Conservation (phyloP, 1,284 basidiomycete species). For the Ustilago nuda region DNA sequence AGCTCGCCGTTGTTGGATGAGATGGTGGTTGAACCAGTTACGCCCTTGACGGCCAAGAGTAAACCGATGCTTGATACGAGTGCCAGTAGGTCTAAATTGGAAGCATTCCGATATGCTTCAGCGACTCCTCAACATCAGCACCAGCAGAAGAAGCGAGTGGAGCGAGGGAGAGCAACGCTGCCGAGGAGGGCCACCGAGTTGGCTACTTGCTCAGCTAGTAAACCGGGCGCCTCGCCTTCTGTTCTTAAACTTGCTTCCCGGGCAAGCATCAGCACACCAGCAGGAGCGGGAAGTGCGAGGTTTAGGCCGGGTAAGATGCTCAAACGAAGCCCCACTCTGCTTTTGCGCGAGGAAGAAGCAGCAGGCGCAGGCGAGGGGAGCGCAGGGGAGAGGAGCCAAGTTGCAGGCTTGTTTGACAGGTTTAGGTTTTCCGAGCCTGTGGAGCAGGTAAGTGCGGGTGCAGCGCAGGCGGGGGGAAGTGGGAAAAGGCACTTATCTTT, state of each 20-base stretch:
- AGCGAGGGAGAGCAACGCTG: slow-evolving; percentile 7
- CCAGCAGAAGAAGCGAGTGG: neutral
- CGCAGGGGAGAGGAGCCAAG: neutral
- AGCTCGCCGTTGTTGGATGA: slow-evolving; percentile 26
- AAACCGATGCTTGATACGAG: slow-evolving; percentile 26
- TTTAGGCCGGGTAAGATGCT: slow-evolving; percentile 27
- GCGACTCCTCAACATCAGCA: slow-evolving; percentile 18
- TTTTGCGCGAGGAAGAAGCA: slow-evolving; percentile 13
- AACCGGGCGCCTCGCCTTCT: slow-evolving; percentile 14
- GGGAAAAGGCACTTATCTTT: slow-evolving; percentile 6
- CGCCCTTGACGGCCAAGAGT: slow-evolving; percentile 16
- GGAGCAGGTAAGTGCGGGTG: neutral
- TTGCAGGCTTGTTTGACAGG: slow-evolving; percentile 30
- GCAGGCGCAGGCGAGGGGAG: neutral
- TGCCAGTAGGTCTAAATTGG: slow-evolving; percentile 43
- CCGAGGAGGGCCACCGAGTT: slow-evolving; percentile 10
- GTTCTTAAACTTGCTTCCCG: slow-evolving; percentile 20
- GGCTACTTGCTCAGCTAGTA: neutral
- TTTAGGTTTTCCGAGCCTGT: slow-evolving; percentile 21
- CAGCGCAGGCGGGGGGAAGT: neutral
- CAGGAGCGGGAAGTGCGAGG: neutral
- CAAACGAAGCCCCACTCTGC: slow-evolving; percentile 33
- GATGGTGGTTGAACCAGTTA: slow-evolving; percentile 22
- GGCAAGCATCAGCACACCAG: slow-evolving; percentile 4
- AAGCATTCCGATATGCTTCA: slow-evolving; percentile 35